Base-by-base conservation (phyloP, 208 protist genomes). In the Naegleria gruberi region DNA sequence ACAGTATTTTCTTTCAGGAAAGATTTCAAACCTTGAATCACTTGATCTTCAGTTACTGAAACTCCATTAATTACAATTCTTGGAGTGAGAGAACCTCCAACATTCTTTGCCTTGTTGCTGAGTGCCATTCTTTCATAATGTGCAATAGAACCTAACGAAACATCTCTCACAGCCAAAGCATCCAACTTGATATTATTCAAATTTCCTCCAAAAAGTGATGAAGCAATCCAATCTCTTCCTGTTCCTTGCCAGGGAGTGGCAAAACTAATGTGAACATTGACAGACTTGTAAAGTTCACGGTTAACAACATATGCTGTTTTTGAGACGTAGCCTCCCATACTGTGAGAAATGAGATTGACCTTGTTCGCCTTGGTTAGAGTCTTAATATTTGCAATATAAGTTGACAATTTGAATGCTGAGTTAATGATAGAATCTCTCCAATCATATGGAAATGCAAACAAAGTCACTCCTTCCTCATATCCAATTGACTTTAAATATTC, bases 391-490 rank as follows among this genome's bases (percentile, higher is more conserved):
- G 51, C 55, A 5, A 87, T 17, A 55, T 87, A 87, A 12, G 12
- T 7, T 17, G 17, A 3, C 6, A 87, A 37, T 40, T 51, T 1
- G 5, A 40, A 26, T 26, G 83, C 8, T 23, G 6, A 40, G 4
- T 87, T 37, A 40, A 37, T 55, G 40, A 41, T 55, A 12, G 41
- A 55, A 17, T 55, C 3, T 40, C 83, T 87, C 83, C 83, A 87
- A 87, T 87, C 83, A 37, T 87, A 87, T 55, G 83, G 83, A 40
- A 87, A 87, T 37, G 43, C 83, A 55, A 87, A 87, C 4, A 87
- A 55, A 23, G 41, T 55, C 40, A 41, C 2, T 40, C 83, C 83
- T 55, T 30, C n/a, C 37, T 55, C 83, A 87, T 87, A 87, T 41
- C 44, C 43, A 23, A 87, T 40, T 26, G 19, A 15, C 12, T 55